These are phyloP conservation scores for Globisporangium spinosum DNA, from an alignment of 352 stramenopile species.

Conservation along the genomic window DNA sequence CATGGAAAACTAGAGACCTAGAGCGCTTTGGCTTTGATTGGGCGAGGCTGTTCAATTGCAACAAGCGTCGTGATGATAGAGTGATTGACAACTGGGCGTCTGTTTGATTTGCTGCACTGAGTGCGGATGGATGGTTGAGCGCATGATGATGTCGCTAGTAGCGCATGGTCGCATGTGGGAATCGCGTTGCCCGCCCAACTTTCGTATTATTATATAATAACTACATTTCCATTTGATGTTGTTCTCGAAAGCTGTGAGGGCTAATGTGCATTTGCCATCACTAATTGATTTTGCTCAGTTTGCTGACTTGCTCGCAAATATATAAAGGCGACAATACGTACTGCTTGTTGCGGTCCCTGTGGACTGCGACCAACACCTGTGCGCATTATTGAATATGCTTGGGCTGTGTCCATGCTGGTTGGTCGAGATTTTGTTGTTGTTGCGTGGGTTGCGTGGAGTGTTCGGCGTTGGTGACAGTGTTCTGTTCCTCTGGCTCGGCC, in stretches of 20 bases:
- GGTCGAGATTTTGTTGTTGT: neutral
- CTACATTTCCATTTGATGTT: slow-evolving; percentile 16
- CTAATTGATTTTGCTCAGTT: neutral
- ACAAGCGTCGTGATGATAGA: slow-evolving; percentile 1
- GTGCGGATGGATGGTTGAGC: neutral
- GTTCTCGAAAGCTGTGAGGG: neutral
- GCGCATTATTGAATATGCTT: neutral
- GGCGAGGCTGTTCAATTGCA: neutral
- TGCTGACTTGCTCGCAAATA: neutral
- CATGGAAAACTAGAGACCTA: slow-evolving; percentile 41
- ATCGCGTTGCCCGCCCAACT: neutral
- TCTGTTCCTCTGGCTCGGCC: neutral
- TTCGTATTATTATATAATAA: slow-evolving; percentile 20
- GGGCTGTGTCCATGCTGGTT: neutral
- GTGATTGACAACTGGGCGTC: neutral
- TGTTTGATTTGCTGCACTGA: neutral
- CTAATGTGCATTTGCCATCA: neutral
- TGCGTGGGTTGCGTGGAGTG: neutral
- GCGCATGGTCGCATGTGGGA: neutral
- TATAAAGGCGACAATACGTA: neutral
- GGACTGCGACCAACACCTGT: neutral
- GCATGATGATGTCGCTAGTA: neutral
- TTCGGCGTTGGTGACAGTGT: slow-evolving; percentile 9
- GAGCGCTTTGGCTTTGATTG: neutral
- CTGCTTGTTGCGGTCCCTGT: neutral